Base-by-base conservation (phyloP, 768 basidiomycete species). In the Calocera cornea region DNA sequence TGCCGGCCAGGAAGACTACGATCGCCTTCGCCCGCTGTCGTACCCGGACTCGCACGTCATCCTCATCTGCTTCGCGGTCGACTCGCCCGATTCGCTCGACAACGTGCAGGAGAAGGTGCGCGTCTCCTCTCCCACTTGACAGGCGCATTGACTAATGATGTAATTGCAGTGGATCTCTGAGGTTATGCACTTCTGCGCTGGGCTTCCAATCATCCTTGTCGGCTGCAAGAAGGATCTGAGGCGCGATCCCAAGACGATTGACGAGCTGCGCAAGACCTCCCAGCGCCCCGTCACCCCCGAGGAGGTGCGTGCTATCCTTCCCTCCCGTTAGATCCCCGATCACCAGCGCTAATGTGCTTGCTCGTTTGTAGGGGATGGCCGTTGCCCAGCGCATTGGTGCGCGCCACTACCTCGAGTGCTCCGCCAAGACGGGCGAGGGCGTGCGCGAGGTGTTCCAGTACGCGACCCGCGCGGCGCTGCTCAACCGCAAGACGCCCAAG, bases 31-130 rank as follows among this genome's bases (percentile, higher is more conserved):
- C 67, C 97, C 97, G 69, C 86, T 99, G 75, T 92, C 89, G 73
- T 99, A 99, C 80, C 95, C 95, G 67, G 95, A 98, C 80, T 95
- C 93, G n/a, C 95, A 99, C 77, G 95, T 99, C 78, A 98, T 99
- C 81, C 86, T 98, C 72, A 97, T 99, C 79, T 97, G 95, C 78
- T 99, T 97, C 78, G 94, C 97, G 47, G 87, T 98, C 72, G 97
- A 99, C 82, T 93, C 90, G 65, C 95, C 95, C 36, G 95, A 97
- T 78, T 97, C 95, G 64, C 83, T 99, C 71, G 97, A 97, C 80
- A 99, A 99, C 86, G 97, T 99, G 34, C 94, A 97, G 83, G 97
- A 99, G 83, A 98, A 98, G 90, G 97, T 90, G 44, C 68, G 86
- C 82, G 36, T 49, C 29, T 22, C n/a, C 63, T 50, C 49, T 60